Evolutionary conservation across 805 yeast genomes (phyloP).

Genomic region (Schwanniomyces sp.): DNA sequence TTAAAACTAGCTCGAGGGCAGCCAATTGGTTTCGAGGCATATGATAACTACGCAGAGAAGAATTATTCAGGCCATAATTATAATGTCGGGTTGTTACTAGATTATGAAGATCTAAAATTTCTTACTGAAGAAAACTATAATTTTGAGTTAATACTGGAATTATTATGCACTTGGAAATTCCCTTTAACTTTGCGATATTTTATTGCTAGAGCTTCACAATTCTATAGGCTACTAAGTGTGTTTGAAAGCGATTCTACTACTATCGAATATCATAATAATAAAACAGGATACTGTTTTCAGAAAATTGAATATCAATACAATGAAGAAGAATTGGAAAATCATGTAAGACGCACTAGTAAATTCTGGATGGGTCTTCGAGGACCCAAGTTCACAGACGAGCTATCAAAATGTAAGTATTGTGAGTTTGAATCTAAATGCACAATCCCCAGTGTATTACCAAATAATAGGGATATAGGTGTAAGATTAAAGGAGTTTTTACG

Average conservation of each 20-base stretch:
- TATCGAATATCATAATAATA: conserved; percentile 51
- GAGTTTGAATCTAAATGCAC: conserved; percentile 40
- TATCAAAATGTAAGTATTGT: conserved; percentile 52
- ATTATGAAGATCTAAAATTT: conserved; percentile 5
- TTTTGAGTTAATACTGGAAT: conserved; percentile 20
- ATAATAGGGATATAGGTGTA: conserved; percentile 4
- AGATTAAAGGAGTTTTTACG: conserved; percentile 7
- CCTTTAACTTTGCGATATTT: conserved; percentile 59
- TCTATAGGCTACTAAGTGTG: conserved; percentile 33
- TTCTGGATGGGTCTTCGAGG: conserved; percentile 62
- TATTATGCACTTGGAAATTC: conserved; percentile 46
- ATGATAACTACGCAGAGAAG: conserved; percentile 25
- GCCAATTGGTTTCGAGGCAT: conserved; percentile 39
- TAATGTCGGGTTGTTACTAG: conserved; percentile 6
- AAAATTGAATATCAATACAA: conserved; percentile 41
- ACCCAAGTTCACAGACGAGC: conserved; percentile 45
- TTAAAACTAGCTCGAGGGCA: conserved; percentile 45
- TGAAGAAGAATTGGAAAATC: conserved; percentile 20
- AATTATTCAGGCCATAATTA: neutral
- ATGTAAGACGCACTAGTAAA: conserved; percentile 32
- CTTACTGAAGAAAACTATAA: conserved; percentile 17
- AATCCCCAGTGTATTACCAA: conserved; percentile 15
- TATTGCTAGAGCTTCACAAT: conserved; percentile 54
- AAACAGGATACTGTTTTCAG: conserved; percentile 34
- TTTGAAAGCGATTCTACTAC: conserved; percentile 40